phyloP scores from a whole-genome alignment of 2,329 filamentous ascomycete species.

The Beauveria bassiana region DNA sequence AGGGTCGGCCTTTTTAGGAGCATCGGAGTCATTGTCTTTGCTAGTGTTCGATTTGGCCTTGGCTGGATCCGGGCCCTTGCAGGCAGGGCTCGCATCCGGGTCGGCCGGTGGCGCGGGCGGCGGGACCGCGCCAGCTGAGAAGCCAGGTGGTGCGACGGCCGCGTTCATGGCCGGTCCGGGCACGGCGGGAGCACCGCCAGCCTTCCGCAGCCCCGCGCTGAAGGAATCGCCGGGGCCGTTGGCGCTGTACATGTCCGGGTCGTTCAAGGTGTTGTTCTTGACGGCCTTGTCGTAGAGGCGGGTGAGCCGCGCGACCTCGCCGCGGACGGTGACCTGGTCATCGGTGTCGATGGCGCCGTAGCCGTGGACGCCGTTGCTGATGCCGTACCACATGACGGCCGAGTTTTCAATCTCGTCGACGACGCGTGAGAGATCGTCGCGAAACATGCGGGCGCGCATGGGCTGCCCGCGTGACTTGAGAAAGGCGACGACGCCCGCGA shows the following conservation, averaged over 20 bases:
- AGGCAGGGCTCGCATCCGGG: conserved; percentile 11
- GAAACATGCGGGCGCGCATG: conserved; percentile 17
- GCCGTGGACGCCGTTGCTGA: conserved; percentile 14
- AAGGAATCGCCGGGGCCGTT: conserved; percentile 13
- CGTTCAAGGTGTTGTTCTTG: conserved; percentile 17
- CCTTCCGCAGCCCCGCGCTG: conserved; percentile 14
- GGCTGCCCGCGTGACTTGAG: conserved; percentile 18
- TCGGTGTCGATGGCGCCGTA: conserved; percentile 18
- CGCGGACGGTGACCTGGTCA: conserved; percentile 17
- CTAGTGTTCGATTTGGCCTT: conserved; percentile 1
- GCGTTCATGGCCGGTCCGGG: neutral
- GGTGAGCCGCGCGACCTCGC: conserved; percentile 17
- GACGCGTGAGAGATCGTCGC: conserved; percentile 17
- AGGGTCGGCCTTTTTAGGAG: neutral
- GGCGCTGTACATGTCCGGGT: conserved; percentile 17
- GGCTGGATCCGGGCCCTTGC: conserved; percentile 11
- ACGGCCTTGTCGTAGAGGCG: conserved; percentile 18
- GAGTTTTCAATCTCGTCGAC: conserved; percentile 20
- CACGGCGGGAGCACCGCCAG: neutral
- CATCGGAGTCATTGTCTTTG: neutral
- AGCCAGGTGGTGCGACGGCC: neutral
- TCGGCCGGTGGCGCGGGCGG: neutral
- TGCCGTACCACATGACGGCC: conserved; percentile 19
- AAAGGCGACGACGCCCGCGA: conserved; percentile 17
- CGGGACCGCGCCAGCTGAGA: neutral